Conservation (phyloP, 202 grass and related monocot genomes). For the Saccharum hybrid region DNA sequence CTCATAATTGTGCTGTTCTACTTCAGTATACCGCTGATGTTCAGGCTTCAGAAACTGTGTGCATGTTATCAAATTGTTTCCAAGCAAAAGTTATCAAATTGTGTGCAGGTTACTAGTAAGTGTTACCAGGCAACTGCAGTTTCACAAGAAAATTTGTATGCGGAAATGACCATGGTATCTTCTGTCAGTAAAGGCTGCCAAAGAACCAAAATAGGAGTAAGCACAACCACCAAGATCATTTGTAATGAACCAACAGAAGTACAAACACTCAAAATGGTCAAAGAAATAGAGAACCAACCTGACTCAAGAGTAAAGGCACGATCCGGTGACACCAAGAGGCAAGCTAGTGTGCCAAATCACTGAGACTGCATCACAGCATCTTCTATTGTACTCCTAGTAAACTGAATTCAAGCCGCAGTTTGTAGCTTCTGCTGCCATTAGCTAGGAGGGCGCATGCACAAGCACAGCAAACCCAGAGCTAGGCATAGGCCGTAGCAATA, state of each 20-base stretch:
- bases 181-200: neutral
- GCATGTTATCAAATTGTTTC: too few relatives aligned
- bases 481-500: too few relatives aligned
- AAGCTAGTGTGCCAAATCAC: neutral
- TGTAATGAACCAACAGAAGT: neutral
- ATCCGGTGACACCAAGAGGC: neutral
- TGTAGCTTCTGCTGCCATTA: neutral
- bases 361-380: neutral
- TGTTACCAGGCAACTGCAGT: neutral
- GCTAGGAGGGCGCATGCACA: neutral
- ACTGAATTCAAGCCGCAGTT: neutral
- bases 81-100: too few relatives aligned
- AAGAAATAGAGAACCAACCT: neutral
- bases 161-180: neutral
- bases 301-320: neutral
- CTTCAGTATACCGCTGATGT: neutral
- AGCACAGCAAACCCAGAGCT: neutral
- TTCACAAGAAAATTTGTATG: neutral
- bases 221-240: neutral
- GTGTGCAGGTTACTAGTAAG: neutral
- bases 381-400: neutral
- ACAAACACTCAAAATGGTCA: neutral
- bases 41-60: constrained; percentile 1
- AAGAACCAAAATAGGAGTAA: neutral
- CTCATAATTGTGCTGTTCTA: neutral